Evolutionary conservation across 2,329 filamentous ascomycete genomes (phyloP).

Genomic region (Neonectria neomacrospora): DNA sequence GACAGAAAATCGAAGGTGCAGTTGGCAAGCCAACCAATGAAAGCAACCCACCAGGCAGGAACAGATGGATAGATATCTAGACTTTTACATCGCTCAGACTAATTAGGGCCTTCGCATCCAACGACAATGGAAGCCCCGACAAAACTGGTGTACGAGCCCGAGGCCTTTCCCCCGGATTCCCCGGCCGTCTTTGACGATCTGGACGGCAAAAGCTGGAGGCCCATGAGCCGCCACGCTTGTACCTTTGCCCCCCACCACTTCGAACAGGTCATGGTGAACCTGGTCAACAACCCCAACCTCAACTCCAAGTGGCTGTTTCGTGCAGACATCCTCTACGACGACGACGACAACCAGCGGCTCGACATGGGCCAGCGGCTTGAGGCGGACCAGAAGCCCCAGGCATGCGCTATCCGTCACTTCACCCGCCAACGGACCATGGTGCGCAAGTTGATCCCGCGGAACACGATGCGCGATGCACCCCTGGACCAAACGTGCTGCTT

Average conservation of each 20-base stretch:
- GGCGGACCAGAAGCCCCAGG: constrained; percentile 17
- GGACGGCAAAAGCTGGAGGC: constrained; percentile 57
- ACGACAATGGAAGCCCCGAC: constrained; percentile 30
- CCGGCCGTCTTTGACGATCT: constrained; percentile 44
- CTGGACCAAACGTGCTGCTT: constrained; percentile 87
- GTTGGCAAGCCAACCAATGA: too few relatives aligned
- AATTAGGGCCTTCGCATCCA: too few relatives aligned
- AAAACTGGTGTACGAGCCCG: constrained; percentile 46
- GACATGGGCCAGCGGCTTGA: constrained; percentile 7
- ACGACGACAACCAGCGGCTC: too few relatives aligned
- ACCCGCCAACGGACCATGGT: constrained; percentile 72
- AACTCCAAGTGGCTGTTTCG: constrained; percentile 82
- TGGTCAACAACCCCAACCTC: constrained; percentile 82
- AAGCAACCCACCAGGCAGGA: too few relatives aligned
- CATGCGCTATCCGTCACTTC: constrained; percentile 41
- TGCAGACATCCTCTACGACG: constrained; percentile 73
- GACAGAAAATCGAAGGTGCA: too few relatives aligned
- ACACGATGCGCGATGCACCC: constrained; percentile 77
- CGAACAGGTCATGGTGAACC: constrained; percentile 74
- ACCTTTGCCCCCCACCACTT: constrained; percentile 73
- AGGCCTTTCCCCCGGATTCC: constrained; percentile 42
- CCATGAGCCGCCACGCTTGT: constrained; percentile 67
- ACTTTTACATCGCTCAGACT: too few relatives aligned
- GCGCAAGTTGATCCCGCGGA: constrained; percentile 83
- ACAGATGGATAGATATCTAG: too few relatives aligned